phyloP scores from a whole-genome alignment of 352 stramenopile genomes.

The Phytopythium sindhum region DNA sequence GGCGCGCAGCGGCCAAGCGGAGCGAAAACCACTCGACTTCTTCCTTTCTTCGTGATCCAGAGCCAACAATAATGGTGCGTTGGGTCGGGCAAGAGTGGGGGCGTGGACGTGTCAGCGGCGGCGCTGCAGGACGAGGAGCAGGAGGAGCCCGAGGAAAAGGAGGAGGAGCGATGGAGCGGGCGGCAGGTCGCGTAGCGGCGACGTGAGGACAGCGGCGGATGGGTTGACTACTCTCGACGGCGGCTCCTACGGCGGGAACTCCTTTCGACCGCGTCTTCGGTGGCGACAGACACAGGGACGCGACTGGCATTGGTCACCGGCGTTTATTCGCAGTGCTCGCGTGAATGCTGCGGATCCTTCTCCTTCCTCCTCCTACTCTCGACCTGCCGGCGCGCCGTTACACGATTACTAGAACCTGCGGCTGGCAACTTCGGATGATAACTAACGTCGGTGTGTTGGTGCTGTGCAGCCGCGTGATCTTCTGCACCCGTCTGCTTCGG shows the following conservation, averaged over 20 bases:
- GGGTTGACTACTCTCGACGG: neutral
- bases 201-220: neutral
- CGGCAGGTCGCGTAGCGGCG: neutral
- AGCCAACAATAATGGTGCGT: conserved; percentile 76
- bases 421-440: conserved; percentile 13
- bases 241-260: too few species aligned
- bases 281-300: neutral
- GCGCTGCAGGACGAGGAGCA: neutral
- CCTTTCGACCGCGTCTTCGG: neutral
- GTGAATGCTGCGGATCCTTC: neutral
- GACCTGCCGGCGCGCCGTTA: neutral
- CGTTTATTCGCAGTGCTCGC: neutral
- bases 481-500: conserved; percentile 93
- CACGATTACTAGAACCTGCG: neutral
- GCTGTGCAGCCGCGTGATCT: conserved; percentile 89
- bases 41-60: conserved; percentile 87
- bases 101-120: neutral
- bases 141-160: neutral
- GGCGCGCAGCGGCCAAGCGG: conserved; percentile 6
- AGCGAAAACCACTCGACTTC: conserved; percentile 79
- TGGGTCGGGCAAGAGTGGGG: neutral
- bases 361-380: neutral
- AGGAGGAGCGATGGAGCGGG: neutral
- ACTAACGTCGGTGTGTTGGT: neutral
- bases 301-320: neutral